phyloP scores from a whole-genome alignment of 176 grass and related monocot species.

The Zea luxurians region DNA sequence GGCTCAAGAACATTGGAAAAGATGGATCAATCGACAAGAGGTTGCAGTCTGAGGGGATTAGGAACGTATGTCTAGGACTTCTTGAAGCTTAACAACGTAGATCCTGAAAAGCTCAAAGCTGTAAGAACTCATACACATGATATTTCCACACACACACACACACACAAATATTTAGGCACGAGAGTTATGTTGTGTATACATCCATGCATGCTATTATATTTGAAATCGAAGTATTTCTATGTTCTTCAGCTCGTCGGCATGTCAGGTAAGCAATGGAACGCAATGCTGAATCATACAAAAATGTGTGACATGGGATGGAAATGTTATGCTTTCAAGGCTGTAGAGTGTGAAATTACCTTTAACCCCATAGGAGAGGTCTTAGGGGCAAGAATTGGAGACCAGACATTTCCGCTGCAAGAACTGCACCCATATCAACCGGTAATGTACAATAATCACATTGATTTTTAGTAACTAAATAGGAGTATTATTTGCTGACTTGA shows the following conservation, averaged over 20 bases:
- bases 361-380: slow-evolving; percentile 39
- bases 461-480: not conserved
- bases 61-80: slow-evolving; percentile 52
- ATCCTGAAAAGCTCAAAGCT: slow-evolving; percentile 27
- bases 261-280: slow-evolving; percentile 37
- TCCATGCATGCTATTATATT: not conserved
- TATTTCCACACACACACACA: not conserved
- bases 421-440: slow-evolving; percentile 34
- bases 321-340: slow-evolving; percentile 38
- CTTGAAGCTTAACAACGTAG: slow-evolving; percentile 52
- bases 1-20: slow-evolving; percentile 62
- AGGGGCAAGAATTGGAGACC: slow-evolving; percentile 1
- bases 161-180: not conserved
- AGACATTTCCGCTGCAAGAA: not conserved
- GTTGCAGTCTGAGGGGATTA: slow-evolving; percentile 47
- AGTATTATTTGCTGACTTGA: not conserved
- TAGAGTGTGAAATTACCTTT: slow-evolving; percentile 33
- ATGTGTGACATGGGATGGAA: slow-evolving; percentile 46
- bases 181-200: not conserved
- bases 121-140: slow-evolving; percentile 22
- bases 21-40: slow-evolving; percentile 52
- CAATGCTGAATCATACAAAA: slow-evolving; percentile 49
- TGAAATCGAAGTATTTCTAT: not conserved
- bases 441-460: not conserved
- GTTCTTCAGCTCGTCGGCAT: slow-evolving; percentile 41